Conservation (phyloP, 2,329 filamentous ascomycete species). For the Emergomyces pasteurianus region DNA sequence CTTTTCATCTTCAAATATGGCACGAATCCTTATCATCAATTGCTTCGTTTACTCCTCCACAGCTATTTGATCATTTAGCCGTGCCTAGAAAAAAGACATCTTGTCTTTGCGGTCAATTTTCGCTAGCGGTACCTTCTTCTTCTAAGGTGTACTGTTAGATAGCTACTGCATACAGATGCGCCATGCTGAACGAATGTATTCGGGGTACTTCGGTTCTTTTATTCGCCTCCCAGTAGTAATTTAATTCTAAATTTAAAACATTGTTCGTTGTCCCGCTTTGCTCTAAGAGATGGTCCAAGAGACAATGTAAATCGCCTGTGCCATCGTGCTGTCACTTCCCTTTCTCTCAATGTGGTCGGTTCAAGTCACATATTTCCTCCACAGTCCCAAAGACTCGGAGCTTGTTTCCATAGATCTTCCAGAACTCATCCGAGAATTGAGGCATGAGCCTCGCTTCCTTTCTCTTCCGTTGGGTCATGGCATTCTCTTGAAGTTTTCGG, state of each 20-base stretch:
- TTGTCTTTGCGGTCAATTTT: constrained; percentile 68
- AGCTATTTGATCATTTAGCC: constrained; percentile 81
- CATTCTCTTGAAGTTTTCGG: neutral
- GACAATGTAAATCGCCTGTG: neutral
- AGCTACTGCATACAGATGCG: constrained; percentile 71
- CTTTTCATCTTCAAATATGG: constrained; percentile 38
- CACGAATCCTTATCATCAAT: constrained; percentile 95
- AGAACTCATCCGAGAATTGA: constrained; percentile 40
- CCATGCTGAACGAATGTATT: neutral
- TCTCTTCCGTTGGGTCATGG: constrained; percentile 15
- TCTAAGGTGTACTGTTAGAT: constrained; percentile 90
- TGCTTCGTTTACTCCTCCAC: constrained; percentile 51
- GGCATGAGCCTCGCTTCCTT: constrained; percentile 40
- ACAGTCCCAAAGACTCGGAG: constrained; percentile 49
- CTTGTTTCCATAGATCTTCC: constrained; percentile 47
- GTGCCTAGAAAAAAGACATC: constrained; percentile 63
- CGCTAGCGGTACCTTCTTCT: constrained; percentile 88
- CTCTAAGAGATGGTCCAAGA: neutral
- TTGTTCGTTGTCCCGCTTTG: neutral
- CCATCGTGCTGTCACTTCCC: neutral
- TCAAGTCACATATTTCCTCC: constrained; percentile 35
- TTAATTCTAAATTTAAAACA: neutral
- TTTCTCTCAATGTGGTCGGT: neutral
- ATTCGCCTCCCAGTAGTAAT: neutral
- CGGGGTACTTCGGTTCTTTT: neutral